Percentiles rank a stretch among this genome's conserved stretches.
Conservation (phyloP, 140 eudicot species). For the Ambrosia hybrid region DNA sequence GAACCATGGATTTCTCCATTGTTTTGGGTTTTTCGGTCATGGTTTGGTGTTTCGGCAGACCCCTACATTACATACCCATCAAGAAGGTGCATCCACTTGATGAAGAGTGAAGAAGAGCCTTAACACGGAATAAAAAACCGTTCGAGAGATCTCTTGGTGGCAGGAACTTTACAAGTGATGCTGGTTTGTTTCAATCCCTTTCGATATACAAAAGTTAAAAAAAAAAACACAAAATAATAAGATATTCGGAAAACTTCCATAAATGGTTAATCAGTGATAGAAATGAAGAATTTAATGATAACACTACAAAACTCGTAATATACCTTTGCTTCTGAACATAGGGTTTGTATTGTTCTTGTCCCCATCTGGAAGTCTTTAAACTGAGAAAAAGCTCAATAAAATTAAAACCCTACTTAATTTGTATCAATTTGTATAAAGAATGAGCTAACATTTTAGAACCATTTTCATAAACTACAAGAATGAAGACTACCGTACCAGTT, state of each 20-base stretch:
- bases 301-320: constrained; percentile 16
- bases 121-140: constrained; percentile 70
- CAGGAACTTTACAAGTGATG: constrained; percentile 73
- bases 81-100: constrained; percentile 62
- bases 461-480: constrained; percentile 1
- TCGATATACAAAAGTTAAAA: neutral
- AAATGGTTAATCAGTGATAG: constrained; percentile 13
- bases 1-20: neutral
- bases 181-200: constrained; percentile 79
- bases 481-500: constrained; percentile 46
- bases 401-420: constrained; percentile 6
- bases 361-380: constrained; percentile 75
- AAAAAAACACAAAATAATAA: neutral
- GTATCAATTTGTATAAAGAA: constrained; percentile 3
- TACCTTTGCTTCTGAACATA: constrained; percentile 93
- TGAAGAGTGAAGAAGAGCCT: constrained; percentile 71
- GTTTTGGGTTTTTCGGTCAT: neutral
- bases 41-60: neutral
- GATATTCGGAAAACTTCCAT: neutral
- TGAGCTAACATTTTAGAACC: constrained; percentile 23
- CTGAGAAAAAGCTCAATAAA: constrained; percentile 35
- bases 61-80: constrained; percentile 50
- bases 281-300: neutral
- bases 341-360: constrained; percentile 74
- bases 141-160: constrained; percentile 86